Percentiles rank a stretch among this genome's conserved stretches.
Conservation (phyloP, 768 basidiomycete species). For the Sporobolomyces pararoseus region DNA sequence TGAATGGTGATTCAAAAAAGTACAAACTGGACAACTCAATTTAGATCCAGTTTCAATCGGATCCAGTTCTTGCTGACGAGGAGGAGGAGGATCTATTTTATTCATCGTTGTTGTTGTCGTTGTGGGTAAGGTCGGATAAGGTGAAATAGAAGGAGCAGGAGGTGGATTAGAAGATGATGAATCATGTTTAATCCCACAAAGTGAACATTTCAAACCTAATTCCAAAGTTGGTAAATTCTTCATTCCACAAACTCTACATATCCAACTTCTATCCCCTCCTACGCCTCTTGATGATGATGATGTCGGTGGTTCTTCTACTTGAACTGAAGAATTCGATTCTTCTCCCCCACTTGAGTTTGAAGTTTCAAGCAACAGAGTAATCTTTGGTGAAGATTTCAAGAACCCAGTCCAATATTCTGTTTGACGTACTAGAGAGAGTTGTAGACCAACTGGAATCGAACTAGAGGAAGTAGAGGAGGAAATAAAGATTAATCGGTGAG, state of each 20-base stretch:
- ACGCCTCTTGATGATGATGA: background rate
- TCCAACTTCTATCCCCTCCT: constrained; percentile 55
- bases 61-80: background rate
- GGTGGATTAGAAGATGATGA: background rate
- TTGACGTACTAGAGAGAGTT: constrained; percentile 56
- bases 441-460: constrained; percentile 65
- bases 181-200: constrained; percentile 70
- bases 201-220: constrained; percentile 55
- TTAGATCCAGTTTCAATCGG: constrained; percentile 7
- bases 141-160: background rate
- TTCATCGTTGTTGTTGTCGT: too few species aligned
- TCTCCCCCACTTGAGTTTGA: too few species aligned
- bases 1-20: constrained; percentile 81
- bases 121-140: background rate
- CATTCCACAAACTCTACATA: constrained; percentile 83
- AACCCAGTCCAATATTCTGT: constrained; percentile 88
- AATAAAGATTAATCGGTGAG: constrained; percentile 80
- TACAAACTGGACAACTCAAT: constrained; percentile 70
- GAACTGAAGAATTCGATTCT: too few species aligned
- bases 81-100: constrained; percentile 17
- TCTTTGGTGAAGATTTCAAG: constrained; percentile 81
- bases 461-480: constrained; percentile 50
- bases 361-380: constrained; percentile 62
- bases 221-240: constrained; percentile 64
- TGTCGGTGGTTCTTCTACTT: too few species aligned